Percentiles rank a stretch among this genome's conserved stretches.
These are phyloP conservation scores for Takashimella koratensis DNA, from an alignment of 1,284 basidiomycete genomes.

Conservation along the genomic window DNA sequence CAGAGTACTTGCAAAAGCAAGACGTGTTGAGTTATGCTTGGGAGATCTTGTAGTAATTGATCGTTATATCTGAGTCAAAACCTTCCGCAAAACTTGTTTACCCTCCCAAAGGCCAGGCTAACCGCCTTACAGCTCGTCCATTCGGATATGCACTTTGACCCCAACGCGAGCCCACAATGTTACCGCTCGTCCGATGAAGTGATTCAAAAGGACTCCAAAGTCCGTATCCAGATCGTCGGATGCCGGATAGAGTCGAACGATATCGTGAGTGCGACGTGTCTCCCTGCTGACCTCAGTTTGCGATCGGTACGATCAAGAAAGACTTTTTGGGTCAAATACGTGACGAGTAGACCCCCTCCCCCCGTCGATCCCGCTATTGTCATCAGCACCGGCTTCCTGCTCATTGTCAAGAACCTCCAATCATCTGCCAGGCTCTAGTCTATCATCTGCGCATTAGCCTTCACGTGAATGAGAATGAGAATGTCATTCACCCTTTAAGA, in stretches of 20 bases:
- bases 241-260: constrained; percentile 96
- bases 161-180: constrained; percentile 86
- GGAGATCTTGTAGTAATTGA: constrained; percentile 51
- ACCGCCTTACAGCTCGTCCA: constrained; percentile 68
- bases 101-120: too few relatives aligned
- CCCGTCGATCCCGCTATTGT: neutral
- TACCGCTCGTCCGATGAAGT: constrained; percentile 87
- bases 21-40: constrained; percentile 46
- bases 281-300: constrained; percentile 58
- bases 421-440: too few relatives aligned
- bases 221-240: constrained; percentile 93
- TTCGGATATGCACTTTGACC: constrained; percentile 86
- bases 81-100: constrained; percentile 3
- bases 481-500: too few relatives aligned
- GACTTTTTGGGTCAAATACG: constrained; percentile 82
- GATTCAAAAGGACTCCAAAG: constrained; percentile 88
- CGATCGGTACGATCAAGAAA: constrained; percentile 91
- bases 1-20: constrained; percentile 20
- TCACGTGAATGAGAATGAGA: too few relatives aligned
- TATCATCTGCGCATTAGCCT: too few relatives aligned
- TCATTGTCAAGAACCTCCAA: too few relatives aligned
- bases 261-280: constrained; percentile 62
- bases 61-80: constrained; percentile 35
- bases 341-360: constrained; percentile 24
- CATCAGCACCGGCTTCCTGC: too few relatives aligned